phyloP scores from a whole-genome alignment of 2,329 filamentous ascomycete genomes.

The Trichoderma endophyticum region DNA sequence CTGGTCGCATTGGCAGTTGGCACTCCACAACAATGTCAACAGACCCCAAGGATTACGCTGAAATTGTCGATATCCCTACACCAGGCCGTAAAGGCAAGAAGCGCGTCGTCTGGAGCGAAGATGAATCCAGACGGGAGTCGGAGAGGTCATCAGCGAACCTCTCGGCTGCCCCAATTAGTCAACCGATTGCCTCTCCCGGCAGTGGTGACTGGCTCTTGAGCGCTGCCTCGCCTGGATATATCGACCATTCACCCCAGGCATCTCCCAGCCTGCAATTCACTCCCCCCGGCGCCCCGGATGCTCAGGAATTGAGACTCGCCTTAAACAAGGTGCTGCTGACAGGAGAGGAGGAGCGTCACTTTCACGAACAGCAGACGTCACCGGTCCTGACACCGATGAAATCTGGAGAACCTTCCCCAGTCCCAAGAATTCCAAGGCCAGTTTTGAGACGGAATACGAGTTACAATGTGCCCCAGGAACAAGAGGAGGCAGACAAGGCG shows the following conservation, averaged over 20 bases:
- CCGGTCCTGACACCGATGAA: neutral
- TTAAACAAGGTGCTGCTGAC: conserved; percentile 38
- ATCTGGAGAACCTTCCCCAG: neutral
- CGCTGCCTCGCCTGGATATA: neutral
- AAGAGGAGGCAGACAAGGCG: conserved; percentile 39
- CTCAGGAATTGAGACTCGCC: conserved; percentile 37
- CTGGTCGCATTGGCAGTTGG: neutral
- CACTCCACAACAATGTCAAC: conserved; percentile 22
- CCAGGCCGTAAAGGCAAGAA: conserved; percentile 40
- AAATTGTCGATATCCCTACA: conserved; percentile 30
- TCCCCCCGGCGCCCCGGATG: conserved; percentile 37
- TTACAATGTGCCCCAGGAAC: conserved; percentile 40
- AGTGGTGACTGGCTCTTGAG: conserved; percentile 12
- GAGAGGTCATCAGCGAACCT: conserved; percentile 2
- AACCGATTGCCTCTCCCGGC: neutral
- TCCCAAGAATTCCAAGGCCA: conserved; percentile 32
- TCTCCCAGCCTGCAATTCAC: conserved; percentile 26
- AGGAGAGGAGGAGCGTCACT: conserved; percentile 30
- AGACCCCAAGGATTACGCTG: conserved; percentile 28
- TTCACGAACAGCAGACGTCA: conserved; percentile 13
- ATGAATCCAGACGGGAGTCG: conserved; percentile 20
- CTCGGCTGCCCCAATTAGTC: neutral
- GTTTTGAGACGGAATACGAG: conserved; percentile 43
- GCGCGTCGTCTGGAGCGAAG: conserved; percentile 38
- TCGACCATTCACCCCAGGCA: conserved; percentile 25